Evolutionary conservation across 148 eudicot species (phyloP), one percentile per base, ranked within the genome.

Genomic region (Arbutus unedo): DNA sequence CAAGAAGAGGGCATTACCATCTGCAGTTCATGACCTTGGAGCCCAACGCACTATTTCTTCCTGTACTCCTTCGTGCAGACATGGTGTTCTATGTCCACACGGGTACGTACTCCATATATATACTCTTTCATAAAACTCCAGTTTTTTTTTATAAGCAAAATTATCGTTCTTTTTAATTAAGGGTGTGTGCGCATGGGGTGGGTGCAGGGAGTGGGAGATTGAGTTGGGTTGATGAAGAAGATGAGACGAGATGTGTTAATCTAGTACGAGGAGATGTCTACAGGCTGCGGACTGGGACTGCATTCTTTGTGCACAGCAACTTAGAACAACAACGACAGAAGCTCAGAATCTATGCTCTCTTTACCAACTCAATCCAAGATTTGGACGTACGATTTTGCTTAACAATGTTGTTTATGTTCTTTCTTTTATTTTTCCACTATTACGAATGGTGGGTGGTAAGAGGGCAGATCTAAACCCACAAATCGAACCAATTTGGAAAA

Each of bases 81-180:
- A 94, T 95, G 98, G 83, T 94, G 21, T 91, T 94, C 85, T 95
- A 88, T 85, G 96, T 95, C 80, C 90, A 88, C 11, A 85, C 98
- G 74, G 98, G 98, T 93, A 57, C 67, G 38, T 43, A 7, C 10
- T 3, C 2, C 21, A 4, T 16, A 56, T 15, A 4, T 16, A 56
- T 15, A 56, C 38, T 31, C 38, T 1, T 31, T 31, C 38, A 31
- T 31, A 56, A 56, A 56, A 14, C 4, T 56, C 60, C 15, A 15
- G n/a, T 3, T 56, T 4, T 3, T 14, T 15, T 14, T 56, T 56
- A 56, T 56, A 18, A 56, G 19, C 60, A 2, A 18, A 56, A 16
- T 1, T 18, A 31, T 31, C 38, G 0, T 31, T 56, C 60, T 56
- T 56, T 56, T 56, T 16, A 14, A 14, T 11, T 51, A 14, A 8